These are phyloP conservation scores for Aspergillus hiratsukae DNA, from an alignment of 2,329 filamentous ascomycete genomes.

Conservation along the genomic window DNA sequence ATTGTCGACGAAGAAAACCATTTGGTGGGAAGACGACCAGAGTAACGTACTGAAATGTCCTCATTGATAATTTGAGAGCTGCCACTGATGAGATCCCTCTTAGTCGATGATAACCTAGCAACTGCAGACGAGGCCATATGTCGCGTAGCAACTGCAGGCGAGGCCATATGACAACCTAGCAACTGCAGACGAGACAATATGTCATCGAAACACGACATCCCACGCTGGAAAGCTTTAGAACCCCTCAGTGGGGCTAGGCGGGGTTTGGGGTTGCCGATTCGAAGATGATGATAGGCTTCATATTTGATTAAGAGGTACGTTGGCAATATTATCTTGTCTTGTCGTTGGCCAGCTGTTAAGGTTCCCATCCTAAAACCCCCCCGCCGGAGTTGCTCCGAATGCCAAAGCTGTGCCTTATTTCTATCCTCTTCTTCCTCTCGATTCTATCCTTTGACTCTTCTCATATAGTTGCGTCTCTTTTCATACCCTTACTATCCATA, in stretches of 20 bases:
- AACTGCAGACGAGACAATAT: not conserved
- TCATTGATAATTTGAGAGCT: not conserved
- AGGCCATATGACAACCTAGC: not conserved
- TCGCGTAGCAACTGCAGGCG: not conserved
- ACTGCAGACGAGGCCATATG: not conserved
- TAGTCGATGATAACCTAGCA: not conserved
- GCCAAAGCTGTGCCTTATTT: constrained; percentile 3
- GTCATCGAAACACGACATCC: not conserved
- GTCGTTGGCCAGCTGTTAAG: not conserved
- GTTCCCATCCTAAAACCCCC: constrained; percentile 5
- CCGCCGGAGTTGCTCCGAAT: constrained; percentile 11
- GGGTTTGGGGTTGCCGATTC: not conserved
- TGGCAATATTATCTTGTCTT: not conserved
- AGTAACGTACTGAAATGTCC: not conserved
- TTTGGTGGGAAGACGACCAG: not conserved
- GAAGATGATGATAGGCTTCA: not conserved
- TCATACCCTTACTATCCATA: not conserved
- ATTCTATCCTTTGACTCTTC: constrained; percentile 3
- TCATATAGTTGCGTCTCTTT: not conserved
- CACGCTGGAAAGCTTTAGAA: not conserved
- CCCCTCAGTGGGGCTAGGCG: not conserved
- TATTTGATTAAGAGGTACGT: no score
- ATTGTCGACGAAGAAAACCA: not conserved
- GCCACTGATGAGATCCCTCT: not conserved
- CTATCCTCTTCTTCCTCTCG: not conserved